Conservation (phyloP, 306 rosid species). For the Aeschynomene evenia region DNA sequence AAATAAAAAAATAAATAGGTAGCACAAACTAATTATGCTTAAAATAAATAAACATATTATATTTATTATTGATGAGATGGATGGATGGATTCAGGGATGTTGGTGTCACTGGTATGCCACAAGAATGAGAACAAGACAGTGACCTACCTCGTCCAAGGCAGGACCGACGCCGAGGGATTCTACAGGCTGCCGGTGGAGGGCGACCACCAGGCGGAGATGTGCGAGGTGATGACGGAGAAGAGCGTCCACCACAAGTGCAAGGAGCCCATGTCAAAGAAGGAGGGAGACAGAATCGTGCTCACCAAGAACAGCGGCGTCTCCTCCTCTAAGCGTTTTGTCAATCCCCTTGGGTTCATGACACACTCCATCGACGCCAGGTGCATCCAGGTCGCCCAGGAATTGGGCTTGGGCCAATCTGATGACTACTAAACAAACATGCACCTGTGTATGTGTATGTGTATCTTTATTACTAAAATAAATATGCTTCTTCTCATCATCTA, state of each 20-base stretch:
- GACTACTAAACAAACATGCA: too few species aligned
- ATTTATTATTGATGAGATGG: too few species aligned
- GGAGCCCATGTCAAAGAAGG: neutral
- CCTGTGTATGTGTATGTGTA: too few species aligned
- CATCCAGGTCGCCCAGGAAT: slow-evolving; percentile 22
- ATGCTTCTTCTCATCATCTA: too few species aligned
- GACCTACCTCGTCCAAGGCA: neutral
- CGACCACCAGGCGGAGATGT: slow-evolving; percentile 47
- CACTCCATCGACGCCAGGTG: slow-evolving; percentile 18
- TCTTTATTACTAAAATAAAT: too few species aligned
- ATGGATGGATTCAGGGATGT: slow-evolving; percentile 36
- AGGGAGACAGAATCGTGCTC: slow-evolving; percentile 34
- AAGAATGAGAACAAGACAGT: too few species aligned
- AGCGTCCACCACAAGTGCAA: neutral
- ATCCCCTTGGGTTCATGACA: slow-evolving; percentile 62
- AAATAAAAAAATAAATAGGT: too few species aligned
- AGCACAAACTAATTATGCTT: too few species aligned
- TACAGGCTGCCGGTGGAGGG: slow-evolving; percentile 25
- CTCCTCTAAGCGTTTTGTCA: slow-evolving; percentile 34
- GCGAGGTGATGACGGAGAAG: slow-evolving; percentile 19
- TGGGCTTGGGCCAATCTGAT: slow-evolving; percentile 29
- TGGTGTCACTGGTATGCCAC: slow-evolving; percentile 11
- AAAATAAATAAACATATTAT: too few species aligned
- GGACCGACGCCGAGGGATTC: slow-evolving; percentile 25
- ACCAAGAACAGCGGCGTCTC: slow-evolving; percentile 45